phyloP scores from a whole-genome alignment of 2,329 filamentous ascomycete genomes.

The Cytospora chrysosperma region DNA sequence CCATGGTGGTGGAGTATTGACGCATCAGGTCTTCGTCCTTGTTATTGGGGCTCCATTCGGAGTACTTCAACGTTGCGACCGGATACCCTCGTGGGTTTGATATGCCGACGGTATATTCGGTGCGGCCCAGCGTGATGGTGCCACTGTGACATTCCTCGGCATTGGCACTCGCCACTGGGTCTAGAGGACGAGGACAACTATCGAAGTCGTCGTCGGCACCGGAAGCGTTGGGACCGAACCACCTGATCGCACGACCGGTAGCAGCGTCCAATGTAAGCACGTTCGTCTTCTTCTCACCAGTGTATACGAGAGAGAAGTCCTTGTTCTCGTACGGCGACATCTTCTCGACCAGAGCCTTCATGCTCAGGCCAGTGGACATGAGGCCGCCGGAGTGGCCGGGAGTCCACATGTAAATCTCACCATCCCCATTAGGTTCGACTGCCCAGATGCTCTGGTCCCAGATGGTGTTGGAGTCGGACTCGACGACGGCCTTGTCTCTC shows the following conservation, averaged over 20 bases:
- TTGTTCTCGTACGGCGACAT: slow-evolving; percentile 73
- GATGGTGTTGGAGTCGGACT: slow-evolving; percentile 62
- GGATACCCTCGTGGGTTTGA: slow-evolving; percentile 70
- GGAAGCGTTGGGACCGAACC: slow-evolving; percentile 73
- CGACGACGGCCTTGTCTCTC: slow-evolving; percentile 61
- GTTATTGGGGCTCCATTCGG: slow-evolving; percentile 93
- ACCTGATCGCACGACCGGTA: slow-evolving; percentile 78
- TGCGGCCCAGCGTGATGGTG: slow-evolving; percentile 78
- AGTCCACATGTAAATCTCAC: slow-evolving; percentile 81
- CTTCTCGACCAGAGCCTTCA: slow-evolving; percentile 86
- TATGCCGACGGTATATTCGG: slow-evolving; percentile 87
- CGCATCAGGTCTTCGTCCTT: slow-evolving; percentile 82
- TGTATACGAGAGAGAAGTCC: slow-evolving; percentile 80
- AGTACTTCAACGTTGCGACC: slow-evolving; percentile 87
- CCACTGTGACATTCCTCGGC: slow-evolving; percentile 78
- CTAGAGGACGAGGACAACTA: slow-evolving; percentile 71
- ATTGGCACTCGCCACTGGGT: slow-evolving; percentile 62
- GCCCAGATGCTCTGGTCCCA: slow-evolving; percentile 87
- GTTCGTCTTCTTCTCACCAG: slow-evolving; percentile 85
- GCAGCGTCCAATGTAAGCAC: slow-evolving; percentile 86
- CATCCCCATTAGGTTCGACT: slow-evolving; percentile 86
- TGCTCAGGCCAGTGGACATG: slow-evolving; percentile 67
- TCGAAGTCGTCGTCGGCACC: slow-evolving; percentile 68
- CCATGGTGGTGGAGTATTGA: slow-evolving; percentile 77
- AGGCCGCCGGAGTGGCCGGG: slow-evolving; percentile 63